Evolutionary conservation across 768 basidiomycete genomes (phyloP).

Genomic region (Lepiota venenata): DNA sequence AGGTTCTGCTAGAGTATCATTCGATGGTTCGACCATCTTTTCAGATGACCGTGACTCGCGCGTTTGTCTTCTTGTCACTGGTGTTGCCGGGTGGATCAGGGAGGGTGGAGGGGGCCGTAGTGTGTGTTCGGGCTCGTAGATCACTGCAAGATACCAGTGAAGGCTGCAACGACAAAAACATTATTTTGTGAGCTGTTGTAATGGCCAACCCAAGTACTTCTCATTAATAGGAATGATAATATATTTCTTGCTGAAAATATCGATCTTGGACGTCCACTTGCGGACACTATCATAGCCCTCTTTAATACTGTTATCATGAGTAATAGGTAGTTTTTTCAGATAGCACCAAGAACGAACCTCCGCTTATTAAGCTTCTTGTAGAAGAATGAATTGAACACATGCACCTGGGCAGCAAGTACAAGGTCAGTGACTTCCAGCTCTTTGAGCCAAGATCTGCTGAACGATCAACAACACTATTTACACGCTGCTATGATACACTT

Average conservation of each 20-base stretch:
- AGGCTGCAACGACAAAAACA: slow-evolving; percentile 43
- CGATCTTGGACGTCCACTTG: slow-evolving; percentile 91
- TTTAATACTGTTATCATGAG: slow-evolving; percentile 32
- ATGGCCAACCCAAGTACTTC: slow-evolving; percentile 50
- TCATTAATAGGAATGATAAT: slow-evolving; percentile 97
- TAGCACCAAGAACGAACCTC: slow-evolving; percentile 36
- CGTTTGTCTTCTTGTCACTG: slow-evolving; percentile 20
- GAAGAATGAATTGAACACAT: slow-evolving; percentile 97
- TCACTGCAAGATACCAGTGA: slow-evolving; percentile 97
- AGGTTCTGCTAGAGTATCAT: slow-evolving; percentile 2
- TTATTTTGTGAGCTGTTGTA: neutral
- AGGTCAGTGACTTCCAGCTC: slow-evolving; percentile 53
- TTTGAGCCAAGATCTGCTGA: slow-evolving; percentile 63
- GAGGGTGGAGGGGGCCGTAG: slow-evolving; percentile 36
- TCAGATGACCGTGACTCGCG: slow-evolving; percentile 9
- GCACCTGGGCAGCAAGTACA: slow-evolving; percentile 65
- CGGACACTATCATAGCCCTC: slow-evolving; percentile 81
- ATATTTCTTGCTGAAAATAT: slow-evolving; percentile 89
- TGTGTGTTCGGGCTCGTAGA: slow-evolving; percentile 73
- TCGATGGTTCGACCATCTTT: neutral
- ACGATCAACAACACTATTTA: too few relatives aligned
- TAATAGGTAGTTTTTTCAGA: neutral
- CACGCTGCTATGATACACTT: slow-evolving; percentile 21
- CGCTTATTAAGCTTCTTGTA: slow-evolving; percentile 88
- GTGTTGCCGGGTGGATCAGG: neutral